These are phyloP conservation scores for Naganishia vishniacii DNA, from an alignment of 768 basidiomycete species.

Conservation along the genomic window DNA sequence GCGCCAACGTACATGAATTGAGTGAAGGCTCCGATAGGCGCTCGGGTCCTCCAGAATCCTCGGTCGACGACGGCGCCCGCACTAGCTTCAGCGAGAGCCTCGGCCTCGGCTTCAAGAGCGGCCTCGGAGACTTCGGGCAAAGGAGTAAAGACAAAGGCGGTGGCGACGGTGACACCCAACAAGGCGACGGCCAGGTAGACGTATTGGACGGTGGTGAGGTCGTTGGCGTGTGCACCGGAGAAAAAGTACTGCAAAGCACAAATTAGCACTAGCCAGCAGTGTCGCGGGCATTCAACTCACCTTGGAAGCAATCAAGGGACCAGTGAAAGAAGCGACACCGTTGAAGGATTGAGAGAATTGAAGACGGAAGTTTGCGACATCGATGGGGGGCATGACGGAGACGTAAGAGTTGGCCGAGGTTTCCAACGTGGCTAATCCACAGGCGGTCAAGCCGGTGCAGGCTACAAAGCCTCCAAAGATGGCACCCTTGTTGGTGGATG, in stretches of 20 bases:
- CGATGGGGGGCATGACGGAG: slow-evolving; percentile 25
- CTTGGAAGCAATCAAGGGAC: slow-evolving; percentile 41
- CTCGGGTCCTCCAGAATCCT: slow-evolving; percentile 65
- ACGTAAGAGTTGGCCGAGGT: slow-evolving; percentile 33
- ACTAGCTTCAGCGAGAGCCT: slow-evolving; percentile 38
- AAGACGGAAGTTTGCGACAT: slow-evolving; percentile 30
- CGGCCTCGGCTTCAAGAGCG: slow-evolving; percentile 27
- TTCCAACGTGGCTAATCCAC: slow-evolving; percentile 50
- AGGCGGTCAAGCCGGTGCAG: slow-evolving; percentile 54
- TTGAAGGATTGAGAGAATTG: slow-evolving; percentile 34
- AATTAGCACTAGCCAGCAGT: slow-evolving; percentile 49
- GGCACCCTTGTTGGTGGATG: slow-evolving; percentile 49
- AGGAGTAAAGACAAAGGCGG: slow-evolving; percentile 33
- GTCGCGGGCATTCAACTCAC: slow-evolving; percentile 38
- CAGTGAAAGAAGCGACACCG: slow-evolving; percentile 35
- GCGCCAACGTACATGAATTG: slow-evolving; percentile 58
- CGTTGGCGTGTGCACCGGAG: slow-evolving; percentile 58
- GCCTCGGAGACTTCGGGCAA: slow-evolving; percentile 41
- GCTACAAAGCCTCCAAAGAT: slow-evolving; percentile 70
- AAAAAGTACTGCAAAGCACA: slow-evolving; percentile 74
- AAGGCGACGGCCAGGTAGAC: slow-evolving; percentile 42
- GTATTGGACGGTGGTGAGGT: slow-evolving; percentile 55
- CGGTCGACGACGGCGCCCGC: slow-evolving; percentile 50
- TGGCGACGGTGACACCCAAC: slow-evolving; percentile 33
- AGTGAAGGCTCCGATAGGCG: slow-evolving; percentile 63